Base-by-base conservation (phyloP, 2,329 filamentous ascomycete genomes). In the Metarhizium rileyi region DNA sequence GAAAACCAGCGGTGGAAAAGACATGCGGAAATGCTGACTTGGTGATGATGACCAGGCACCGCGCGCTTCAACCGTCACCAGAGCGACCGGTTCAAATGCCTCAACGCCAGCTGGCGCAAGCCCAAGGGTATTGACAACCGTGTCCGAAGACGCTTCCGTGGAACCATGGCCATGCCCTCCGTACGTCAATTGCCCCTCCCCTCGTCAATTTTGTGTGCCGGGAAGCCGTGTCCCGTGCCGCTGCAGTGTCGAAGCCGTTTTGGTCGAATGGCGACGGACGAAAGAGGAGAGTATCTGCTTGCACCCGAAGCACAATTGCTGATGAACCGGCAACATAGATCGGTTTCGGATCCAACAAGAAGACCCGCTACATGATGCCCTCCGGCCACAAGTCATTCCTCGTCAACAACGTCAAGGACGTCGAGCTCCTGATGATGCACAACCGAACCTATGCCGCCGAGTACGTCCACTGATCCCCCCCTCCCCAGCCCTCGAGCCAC, bases 121-220 rank as follows among this genome's bases (percentile, higher is more conserved):
- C 93, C 93, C 64, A 98, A 98, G 88, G 93, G 93, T 89, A 98
- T 98, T 76, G 93, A 98, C 79, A 95, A 90, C 81, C 80, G 87
- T 68, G 91, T 98, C 71, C 87, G 93, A 72, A 84, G 93, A 81
- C 88, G 93, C 63, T 98, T 98, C 83, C 90, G 88, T 77, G 89
- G 93, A 69, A 88, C 87, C 77, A 86, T 86, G 75, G 83, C 84
- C 69, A 97, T 98, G 91, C 93, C 93, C 76, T 95, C 90, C 81
- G 91, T 96, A 90, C 71, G 88, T 83, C 59, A 36, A 36, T 9
- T 30, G 47, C 50, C n/a, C 5, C 47, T 51, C 20, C 8, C 25
- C 28, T 33, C 38, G 38, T 9, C 38, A n/a, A n/a, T n/a, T n/a
- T n/a, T n/a, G n/a, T n/a, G n/a, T n/a, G n/a, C n/a, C n/a, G n/a